Evolutionary conservation across 257 asterid genomes (phyloP), one percentile per base, ranked within the genome.

Genomic region (Ehretia macrophylla): DNA sequence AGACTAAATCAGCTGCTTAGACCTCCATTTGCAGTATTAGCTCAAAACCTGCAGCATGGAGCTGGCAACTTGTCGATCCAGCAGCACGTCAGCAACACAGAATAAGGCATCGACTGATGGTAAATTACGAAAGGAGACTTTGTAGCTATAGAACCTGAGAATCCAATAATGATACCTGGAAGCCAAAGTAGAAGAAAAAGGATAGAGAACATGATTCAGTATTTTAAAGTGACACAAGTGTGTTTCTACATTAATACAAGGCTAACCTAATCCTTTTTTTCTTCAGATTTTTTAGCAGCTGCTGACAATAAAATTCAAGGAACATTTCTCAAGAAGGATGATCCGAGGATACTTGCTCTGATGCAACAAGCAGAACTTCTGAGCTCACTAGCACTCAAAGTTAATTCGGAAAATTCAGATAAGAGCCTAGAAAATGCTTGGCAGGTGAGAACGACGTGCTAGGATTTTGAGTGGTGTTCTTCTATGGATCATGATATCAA

Each of bases 321-420:
- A 53, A 79, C 81, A 17, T 88, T 83, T 72, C 84, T 92, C 61
- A 84, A 81, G 85, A 85, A 88, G 85, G 95, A 84, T 59, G 95
- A 86, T 74, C 95, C 95, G n/a, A 88, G 86, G 81, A 77, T 83
- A 64, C 75, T 79, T 48, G 97, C 92, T 17, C 60, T 93, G 80
- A 74, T 93, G 86, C 96, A 93, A 71, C 99, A 93, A 83, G 97
- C 89, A 17, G 95, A 93, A 71, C 66, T 93, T 64, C 99, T 93
- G 19, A 83, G 85, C 81, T 83, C 95, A 62, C 94, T 89, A 39
- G 96, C 97, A n/a, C 79, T 68, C 60, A 89, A 89, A 79, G 91
- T 93, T 11, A 86, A 89, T 65, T 75, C 83, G 14, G 94, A 86
- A 57, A 85, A 80, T 76, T 81, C 92, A 13, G 85, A 82, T 38